Conservation (phyloP, 2,329 filamentous ascomycete genomes). For the Clarireedia sp. region DNA sequence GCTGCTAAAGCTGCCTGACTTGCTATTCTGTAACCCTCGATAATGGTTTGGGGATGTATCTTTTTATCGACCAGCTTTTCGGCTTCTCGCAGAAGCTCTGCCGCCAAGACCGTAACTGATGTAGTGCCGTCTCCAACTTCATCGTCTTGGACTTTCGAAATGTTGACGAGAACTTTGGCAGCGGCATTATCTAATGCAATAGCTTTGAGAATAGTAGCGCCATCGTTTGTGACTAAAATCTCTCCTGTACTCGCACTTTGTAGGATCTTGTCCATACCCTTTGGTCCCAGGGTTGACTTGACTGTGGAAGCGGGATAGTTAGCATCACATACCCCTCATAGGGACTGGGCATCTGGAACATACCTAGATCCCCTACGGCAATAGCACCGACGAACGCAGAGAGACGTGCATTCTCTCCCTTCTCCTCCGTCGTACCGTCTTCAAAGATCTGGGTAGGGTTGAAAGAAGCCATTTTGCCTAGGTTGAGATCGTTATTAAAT, state of each 20-base stretch:
- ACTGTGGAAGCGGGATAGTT: conserved; percentile 39
- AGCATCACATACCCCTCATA: conserved; percentile 1
- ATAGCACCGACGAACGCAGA: conserved; percentile 98
- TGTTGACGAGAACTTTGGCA: conserved; percentile 97
- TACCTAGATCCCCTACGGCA: conserved; percentile 76
- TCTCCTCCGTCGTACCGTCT: conserved; percentile 93
- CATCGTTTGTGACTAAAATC: conserved; percentile 98
- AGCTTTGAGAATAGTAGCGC: conserved; percentile 94
- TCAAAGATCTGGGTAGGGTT: conserved; percentile 98
- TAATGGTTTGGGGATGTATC: conserved; percentile 98
- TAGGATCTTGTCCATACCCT: conserved; percentile 72
- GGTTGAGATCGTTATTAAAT: conserved; percentile 9
- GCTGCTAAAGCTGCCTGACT: conserved; percentile 80
- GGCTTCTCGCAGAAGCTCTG: conserved; percentile 89
- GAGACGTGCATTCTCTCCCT: conserved; percentile 97
- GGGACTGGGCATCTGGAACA: conserved; percentile 4
- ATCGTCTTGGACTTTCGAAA: conserved; percentile 98
- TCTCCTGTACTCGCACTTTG: conserved; percentile 88
- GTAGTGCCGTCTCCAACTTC: conserved; percentile 98
- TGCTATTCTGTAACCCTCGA: conserved; percentile 97
- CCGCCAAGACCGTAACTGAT: conserved; percentile 91
- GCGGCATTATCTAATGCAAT: conserved; percentile 98
- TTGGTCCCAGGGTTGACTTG: conserved; percentile 93
- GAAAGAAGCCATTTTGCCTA: conserved; percentile 42
- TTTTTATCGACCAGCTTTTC: conserved; percentile 97